phyloP scores from a whole-genome alignment of 1,284 basidiomycete species.

The Apiotrichum siamense region DNA sequence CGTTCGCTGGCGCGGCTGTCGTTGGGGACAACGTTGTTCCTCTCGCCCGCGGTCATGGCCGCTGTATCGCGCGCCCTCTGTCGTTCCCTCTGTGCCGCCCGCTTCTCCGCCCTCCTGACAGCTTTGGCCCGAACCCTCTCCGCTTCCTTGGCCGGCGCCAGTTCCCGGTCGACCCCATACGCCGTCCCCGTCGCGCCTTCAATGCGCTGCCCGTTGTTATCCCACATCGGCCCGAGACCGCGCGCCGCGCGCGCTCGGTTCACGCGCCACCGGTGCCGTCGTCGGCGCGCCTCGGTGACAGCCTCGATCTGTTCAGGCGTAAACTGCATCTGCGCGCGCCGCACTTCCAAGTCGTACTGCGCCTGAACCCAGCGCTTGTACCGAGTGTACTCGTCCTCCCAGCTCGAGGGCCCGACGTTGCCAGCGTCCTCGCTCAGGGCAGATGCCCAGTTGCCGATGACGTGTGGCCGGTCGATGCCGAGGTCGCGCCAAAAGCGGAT shows the following conservation, averaged over 20 bases:
- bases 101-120: too few relatives aligned
- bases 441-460: conserved; percentile 4
- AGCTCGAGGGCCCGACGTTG: too few relatives aligned
- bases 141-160: not conserved
- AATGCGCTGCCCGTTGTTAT: not conserved
- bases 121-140: not conserved
- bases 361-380: not conserved
- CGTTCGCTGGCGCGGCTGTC: too few relatives aligned
- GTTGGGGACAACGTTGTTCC: too few relatives aligned
- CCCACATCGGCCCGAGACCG: not conserved
- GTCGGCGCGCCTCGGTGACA: not conserved
- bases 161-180: not conserved
- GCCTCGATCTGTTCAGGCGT: not conserved
- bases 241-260: not conserved
- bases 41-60: too few relatives aligned
- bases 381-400: not conserved
- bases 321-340: not conserved
- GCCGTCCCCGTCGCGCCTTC: not conserved
- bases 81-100: too few relatives aligned
- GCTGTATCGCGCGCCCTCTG: too few relatives aligned
- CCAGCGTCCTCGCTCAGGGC: not conserved
- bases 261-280: not conserved
- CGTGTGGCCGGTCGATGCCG: not conserved
- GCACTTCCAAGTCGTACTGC: not conserved
- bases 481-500: conserved; percentile 51